Base-by-base conservation (phyloP, 805 yeast species). In the Starmerella apicola region DNA sequence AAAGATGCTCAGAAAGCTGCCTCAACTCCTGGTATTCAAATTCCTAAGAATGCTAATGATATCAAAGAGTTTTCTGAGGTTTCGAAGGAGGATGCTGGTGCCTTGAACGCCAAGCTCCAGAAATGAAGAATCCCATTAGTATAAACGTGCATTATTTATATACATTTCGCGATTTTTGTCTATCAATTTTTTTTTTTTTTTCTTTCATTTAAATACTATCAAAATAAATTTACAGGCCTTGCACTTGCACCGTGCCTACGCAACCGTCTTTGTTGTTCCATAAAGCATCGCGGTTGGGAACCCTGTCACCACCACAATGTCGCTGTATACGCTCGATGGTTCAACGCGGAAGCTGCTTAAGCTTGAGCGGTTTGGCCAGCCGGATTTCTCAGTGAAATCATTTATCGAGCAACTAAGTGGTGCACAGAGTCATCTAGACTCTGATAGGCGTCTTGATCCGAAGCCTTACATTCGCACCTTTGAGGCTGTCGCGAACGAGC, bases 401-500 rank as follows among this genome's bases (percentile, higher is more conserved):
- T 83, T 85, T 57, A 74, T 85, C 21, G 91, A 85, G 55, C 79
- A 74, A 52, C 63, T 86, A 48, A 73, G 86, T 45, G 74, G 75
- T 53, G 80, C 77, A 52, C 81, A 79, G 48, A 65, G 71, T 32
- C 52, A 53, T 36, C 48, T 53, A 25, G 42, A 45, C 18, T 51
- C 42, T 23, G 53, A 46, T 39, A 42, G 42, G 48, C 59, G 62
- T 10, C 60, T 84, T 39, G 95, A 91, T 54, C 95, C 97, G 1
- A 84, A 83, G 53, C 97, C 97, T 2, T 91, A 82, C 56, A 88
- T 88, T 34, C 72, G 95, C 50, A 83, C 95, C 0, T 86, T 91
- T 58, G 96, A 88, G 56, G 75, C 86, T 1, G 82, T 91, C 2
- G 63, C 85, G 33, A 68, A 75, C 34, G 88, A 83, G 52, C 63